Conservation (phyloP, 2,329 filamentous ascomycete species). For the Pestalotiopsis fici region DNA sequence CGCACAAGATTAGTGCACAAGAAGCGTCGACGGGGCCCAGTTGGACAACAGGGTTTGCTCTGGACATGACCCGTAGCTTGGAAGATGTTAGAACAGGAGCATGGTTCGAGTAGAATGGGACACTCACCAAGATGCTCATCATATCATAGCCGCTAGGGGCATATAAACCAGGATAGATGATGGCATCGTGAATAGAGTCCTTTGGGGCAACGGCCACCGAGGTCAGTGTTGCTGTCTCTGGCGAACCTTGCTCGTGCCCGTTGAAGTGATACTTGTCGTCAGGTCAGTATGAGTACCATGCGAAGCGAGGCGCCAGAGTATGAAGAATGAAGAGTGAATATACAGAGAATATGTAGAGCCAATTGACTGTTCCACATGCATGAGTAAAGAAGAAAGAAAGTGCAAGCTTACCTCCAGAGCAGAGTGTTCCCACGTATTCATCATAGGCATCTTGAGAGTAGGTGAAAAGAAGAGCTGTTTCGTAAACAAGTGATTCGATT, state of each 20-base stretch:
- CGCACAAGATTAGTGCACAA: constrained; percentile 81
- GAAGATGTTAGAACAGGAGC: neutral
- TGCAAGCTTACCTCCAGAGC: constrained; percentile 30
- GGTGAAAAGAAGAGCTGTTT: neutral
- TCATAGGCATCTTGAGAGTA: constrained; percentile 16
- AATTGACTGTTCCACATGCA: neutral
- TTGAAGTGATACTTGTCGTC: constrained; percentile 15
- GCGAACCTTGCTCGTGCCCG: constrained; percentile 1
- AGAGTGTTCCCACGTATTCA: constrained; percentile 32
- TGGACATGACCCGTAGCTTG: constrained; percentile 63
- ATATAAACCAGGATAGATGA: constrained; percentile 60
- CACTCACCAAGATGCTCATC: constrained; percentile 54
- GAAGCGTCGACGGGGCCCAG: constrained; percentile 83
- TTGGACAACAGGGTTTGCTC: constrained; percentile 74
- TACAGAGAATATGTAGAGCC: neutral
- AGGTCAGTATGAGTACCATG: neutral
- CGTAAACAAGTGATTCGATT: neutral
- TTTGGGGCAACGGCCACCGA: constrained; percentile 14
- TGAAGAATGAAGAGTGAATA: too few relatives aligned
- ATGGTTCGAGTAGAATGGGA: neutral
- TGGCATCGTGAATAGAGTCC: constrained; percentile 36
- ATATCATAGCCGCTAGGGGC: constrained; percentile 56
- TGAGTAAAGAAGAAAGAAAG: constrained; percentile 17
- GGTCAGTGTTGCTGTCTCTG: constrained; percentile 9
- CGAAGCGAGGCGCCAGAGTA: neutral